A percentile compares a stretch with the other conserved stretches of the same genome.
phyloP scores from a whole-genome alignment of 768 basidiomycete genomes.

The Ramaria sp. region DNA sequence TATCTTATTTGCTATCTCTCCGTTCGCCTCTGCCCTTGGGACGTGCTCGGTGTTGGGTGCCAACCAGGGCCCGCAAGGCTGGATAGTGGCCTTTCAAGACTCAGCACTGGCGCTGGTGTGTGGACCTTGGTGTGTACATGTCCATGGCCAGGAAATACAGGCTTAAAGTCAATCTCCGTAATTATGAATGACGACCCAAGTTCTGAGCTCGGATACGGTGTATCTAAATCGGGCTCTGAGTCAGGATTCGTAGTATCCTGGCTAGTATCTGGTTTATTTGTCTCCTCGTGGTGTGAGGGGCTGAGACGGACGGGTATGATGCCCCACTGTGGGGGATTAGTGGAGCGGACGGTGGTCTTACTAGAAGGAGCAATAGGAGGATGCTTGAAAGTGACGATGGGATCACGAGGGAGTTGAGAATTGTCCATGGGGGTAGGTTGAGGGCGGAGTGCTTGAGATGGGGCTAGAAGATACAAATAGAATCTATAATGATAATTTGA shows the following conservation, averaged over 20 bases:
- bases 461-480: background rate
- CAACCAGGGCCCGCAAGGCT: too few species aligned
- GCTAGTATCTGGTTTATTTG: background rate
- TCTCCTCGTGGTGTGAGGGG: background rate
- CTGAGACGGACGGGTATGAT: background rate
- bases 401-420: background rate
- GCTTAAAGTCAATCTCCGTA: background rate
- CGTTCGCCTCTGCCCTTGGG: too few species aligned
- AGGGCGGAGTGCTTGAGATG: background rate
- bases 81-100: too few species aligned
- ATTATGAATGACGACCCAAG: background rate
- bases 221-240: background rate
- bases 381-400: background rate
- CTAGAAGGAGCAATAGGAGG: background rate
- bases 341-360: too few species aligned
- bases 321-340: background rate
- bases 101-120: background rate
- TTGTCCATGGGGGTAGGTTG: background rate
- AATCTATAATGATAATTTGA: too few species aligned
- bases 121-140: background rate
- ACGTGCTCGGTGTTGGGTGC: too few species aligned
- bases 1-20: too few species aligned
- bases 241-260: background rate
- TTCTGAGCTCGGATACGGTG: background rate
- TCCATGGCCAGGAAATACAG: background rate